These are phyloP conservation scores for Corymbia citriodora DNA, from an alignment of 441 rosid species.

Conservation along the genomic window DNA sequence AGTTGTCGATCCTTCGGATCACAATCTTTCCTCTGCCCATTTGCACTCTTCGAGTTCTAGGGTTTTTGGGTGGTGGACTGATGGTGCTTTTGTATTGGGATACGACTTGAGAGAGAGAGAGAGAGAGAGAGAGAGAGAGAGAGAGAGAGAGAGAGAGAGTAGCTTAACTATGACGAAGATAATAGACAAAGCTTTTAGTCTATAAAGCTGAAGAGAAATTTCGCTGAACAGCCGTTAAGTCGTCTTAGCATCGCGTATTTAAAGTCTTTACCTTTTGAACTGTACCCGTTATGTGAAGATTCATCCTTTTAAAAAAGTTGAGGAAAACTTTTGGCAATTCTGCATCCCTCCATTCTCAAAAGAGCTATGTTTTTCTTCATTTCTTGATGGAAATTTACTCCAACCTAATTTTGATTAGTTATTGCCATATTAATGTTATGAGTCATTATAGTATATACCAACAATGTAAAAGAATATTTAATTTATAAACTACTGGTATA, in stretches of 20 bases:
- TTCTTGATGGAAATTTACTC: background rate
- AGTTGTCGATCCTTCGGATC: background rate
- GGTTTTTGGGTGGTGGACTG: background rate
- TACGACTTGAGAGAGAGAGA: background rate
- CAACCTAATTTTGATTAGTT: background rate
- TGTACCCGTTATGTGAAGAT: background rate
- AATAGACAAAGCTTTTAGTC: background rate
- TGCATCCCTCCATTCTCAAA: background rate
- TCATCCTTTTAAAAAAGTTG: background rate
- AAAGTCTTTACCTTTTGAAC: background rate
- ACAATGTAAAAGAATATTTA: background rate
- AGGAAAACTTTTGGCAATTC: background rate
- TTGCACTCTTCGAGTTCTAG: background rate
- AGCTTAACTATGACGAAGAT: background rate
- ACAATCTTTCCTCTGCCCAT: background rate
- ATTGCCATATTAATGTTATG: background rate
- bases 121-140: background rate
- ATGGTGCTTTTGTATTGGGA: background rate
- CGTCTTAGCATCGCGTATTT: background rate
- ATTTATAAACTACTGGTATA: background rate
- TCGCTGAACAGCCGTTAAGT: background rate
- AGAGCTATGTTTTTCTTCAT: background rate
- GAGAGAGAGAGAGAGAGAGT: background rate
- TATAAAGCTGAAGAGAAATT: background rate
- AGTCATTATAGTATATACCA: background rate